Percentiles rank a stretch among this genome's conserved stretches.
Evolutionary conservation across 352 stramenopile species (phyloP).

Genomic region (Phytophthora quininea): DNA sequence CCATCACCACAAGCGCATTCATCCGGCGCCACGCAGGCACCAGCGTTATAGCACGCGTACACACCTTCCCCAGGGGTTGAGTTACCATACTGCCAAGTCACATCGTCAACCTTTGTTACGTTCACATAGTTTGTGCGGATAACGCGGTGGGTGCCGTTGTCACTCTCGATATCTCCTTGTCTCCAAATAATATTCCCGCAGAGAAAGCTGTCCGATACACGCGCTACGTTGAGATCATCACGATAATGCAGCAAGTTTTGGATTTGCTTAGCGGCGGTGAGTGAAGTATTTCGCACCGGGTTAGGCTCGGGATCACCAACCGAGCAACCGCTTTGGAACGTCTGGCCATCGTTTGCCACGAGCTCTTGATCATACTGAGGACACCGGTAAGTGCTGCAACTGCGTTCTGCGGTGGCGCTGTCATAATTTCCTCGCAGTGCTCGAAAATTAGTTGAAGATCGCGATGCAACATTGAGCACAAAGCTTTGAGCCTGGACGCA

Average conservation of each 20-base stretch:
- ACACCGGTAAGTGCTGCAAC: conserved; percentile 71
- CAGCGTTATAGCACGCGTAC: conserved; percentile 94
- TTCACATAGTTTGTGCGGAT: conserved; percentile 94
- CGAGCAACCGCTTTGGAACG: conserved; percentile 95
- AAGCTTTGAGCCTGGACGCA: conserved; percentile 93
- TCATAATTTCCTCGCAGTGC: conserved; percentile 70
- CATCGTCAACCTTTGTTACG: conserved; percentile 80
- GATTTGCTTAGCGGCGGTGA: conserved; percentile 45
- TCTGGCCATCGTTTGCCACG: conserved; percentile 91
- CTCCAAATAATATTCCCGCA: conserved; percentile 92
- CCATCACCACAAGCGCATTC: conserved; percentile 92
- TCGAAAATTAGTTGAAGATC: conserved; percentile 37
- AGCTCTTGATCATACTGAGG: conserved; percentile 88
- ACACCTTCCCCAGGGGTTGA: conserved; percentile 89
- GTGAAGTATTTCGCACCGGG: conserved; percentile 30
- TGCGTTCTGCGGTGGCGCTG: conserved; percentile 29
- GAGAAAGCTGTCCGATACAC: conserved; percentile 66
- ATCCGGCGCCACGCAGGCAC: conserved; percentile 92
- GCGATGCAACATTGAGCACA: conserved; percentile 80
- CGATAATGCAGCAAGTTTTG: conserved; percentile 58
- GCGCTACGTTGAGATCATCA: conserved; percentile 63
- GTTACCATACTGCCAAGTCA: conserved; percentile 70
- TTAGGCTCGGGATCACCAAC: conserved; percentile 67
- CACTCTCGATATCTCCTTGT: conserved; percentile 91
- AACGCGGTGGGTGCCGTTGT: conserved; percentile 52